These are phyloP conservation scores for Colletotrichum echinochloae DNA, from an alignment of 2,329 filamentous ascomycete genomes.

Conservation along the genomic window DNA sequence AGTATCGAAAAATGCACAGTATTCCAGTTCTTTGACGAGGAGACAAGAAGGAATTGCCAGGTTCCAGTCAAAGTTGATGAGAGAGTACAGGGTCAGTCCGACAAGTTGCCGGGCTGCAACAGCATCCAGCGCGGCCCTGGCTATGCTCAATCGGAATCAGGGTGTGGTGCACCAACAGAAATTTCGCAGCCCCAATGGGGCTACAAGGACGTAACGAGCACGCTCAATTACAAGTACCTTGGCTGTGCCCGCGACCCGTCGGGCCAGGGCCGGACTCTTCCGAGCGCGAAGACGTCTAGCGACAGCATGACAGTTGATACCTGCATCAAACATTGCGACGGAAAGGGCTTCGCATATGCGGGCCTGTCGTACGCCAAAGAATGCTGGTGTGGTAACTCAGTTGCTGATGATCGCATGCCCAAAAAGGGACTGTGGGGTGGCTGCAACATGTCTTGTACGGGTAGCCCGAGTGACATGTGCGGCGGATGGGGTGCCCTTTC, in stretches of 20 bases:
- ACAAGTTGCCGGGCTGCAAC: constrained; percentile 67
- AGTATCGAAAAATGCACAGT: constrained; percentile 74
- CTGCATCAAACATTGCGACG: constrained; percentile 50
- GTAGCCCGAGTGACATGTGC: constrained; percentile 34
- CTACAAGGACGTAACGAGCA: constrained; percentile 58
- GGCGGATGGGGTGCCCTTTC: constrained; percentile 48
- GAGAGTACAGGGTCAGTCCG: constrained; percentile 56
- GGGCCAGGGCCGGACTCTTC: constrained; percentile 48
- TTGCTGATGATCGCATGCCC: constrained; percentile 45
- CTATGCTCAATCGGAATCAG: constrained; percentile 33
- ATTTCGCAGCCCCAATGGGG: constrained; percentile 54
- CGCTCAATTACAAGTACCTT: constrained; percentile 61
- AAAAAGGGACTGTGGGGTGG: constrained; percentile 56
- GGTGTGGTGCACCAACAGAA: constrained; percentile 51
- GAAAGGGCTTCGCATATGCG: constrained; percentile 47
- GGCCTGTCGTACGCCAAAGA: constrained; percentile 54
- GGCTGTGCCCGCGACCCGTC: constrained; percentile 59
- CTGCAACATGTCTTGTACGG: constrained; percentile 49
- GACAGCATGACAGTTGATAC: constrained; percentile 50
- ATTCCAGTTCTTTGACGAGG: constrained; percentile 54
- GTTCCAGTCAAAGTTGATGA: constrained; percentile 62
- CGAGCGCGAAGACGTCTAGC: constrained; percentile 45
- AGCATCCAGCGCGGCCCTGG: constrained; percentile 52
- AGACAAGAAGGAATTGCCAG: constrained; percentile 60
- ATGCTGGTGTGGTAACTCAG: constrained; percentile 53